phyloP scores from a whole-genome alignment of 192 early-diverging fungal species.

The Linnemannia schmuckeri region DNA sequence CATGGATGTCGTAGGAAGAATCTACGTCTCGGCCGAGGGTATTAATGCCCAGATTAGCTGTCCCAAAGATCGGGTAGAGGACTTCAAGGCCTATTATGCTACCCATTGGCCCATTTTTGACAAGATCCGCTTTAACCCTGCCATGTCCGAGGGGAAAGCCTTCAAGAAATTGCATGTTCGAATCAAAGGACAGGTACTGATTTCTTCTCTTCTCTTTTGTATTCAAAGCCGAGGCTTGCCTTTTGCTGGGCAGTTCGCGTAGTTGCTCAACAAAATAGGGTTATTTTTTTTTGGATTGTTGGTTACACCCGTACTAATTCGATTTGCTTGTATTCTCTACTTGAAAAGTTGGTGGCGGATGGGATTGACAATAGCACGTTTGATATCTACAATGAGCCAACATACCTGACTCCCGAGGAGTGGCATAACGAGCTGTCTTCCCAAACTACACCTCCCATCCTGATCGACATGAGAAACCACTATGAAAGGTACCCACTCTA shows the following conservation, averaged over 20 bases:
- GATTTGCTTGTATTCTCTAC: not conserved
- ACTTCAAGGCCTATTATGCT: constrained; percentile 67
- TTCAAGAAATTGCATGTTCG: constrained; percentile 80
- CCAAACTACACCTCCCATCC: constrained; percentile 58
- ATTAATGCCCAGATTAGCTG: constrained; percentile 87
- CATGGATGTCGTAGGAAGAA: constrained; percentile 76
- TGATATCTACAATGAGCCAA: constrained; percentile 71
- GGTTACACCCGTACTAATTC: not conserved
- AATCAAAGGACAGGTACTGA: constrained; percentile 66
- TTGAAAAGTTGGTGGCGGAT: constrained; percentile 68
- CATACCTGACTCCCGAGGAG: constrained; percentile 74
- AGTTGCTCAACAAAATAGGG: not conserved
- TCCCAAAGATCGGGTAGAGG: constrained; percentile 62
- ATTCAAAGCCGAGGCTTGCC: not conserved
- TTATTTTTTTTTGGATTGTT: not conserved
- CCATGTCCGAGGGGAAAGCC: constrained; percentile 70
- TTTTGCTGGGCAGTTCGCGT: not conserved
- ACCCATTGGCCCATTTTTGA: constrained; percentile 51
- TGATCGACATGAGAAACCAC: constrained; percentile 86
- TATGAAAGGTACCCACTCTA: constrained; percentile 71
- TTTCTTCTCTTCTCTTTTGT: constrained; percentile 18
- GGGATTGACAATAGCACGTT: constrained; percentile 65
- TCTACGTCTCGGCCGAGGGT: constrained; percentile 80
- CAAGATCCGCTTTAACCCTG: constrained; percentile 73
- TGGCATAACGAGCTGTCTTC: constrained; percentile 73